A percentile compares a stretch with the other conserved stretches of the same genome.
Conservation (phyloP, 2,329 filamentous ascomycete genomes). For the Massarina eburnea region DNA sequence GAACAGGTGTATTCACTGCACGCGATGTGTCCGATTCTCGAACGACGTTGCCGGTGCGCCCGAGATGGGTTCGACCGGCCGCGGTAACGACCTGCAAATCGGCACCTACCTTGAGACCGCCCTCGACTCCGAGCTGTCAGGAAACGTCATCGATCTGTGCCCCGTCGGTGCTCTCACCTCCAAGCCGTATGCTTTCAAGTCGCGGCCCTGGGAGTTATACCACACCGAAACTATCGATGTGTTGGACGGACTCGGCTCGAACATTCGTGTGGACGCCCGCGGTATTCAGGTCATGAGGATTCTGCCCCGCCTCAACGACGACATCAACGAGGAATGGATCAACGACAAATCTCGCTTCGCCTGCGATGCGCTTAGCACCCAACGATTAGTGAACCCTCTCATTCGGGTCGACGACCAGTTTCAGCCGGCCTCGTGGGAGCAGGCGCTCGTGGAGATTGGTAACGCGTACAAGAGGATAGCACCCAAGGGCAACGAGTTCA, state of each 20-base stretch:
- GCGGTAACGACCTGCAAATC: slow-evolving; percentile 97
- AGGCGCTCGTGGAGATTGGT: slow-evolving; percentile 84
- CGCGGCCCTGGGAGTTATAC: slow-evolving; percentile 95
- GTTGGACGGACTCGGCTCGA: slow-evolving; percentile 87
- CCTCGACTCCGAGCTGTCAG: slow-evolving; percentile 91
- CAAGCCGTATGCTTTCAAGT: slow-evolving; percentile 97
- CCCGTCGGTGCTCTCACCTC: slow-evolving; percentile 95
- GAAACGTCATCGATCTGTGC: slow-evolving; percentile 97
- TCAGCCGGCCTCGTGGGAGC: slow-evolving; percentile 91
- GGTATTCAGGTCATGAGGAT: slow-evolving; percentile 96
- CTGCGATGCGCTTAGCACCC: slow-evolving; percentile 93
- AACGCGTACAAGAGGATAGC: slow-evolving; percentile 77
- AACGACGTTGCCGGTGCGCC: slow-evolving; percentile 96
- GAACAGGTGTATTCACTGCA: slow-evolving; percentile 99
- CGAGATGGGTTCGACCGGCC: slow-evolving; percentile 89
- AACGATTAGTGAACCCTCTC: slow-evolving; percentile 89
- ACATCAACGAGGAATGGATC: slow-evolving; percentile 99
- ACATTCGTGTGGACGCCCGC: slow-evolving; percentile 89
- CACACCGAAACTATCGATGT: slow-evolving; percentile 96
- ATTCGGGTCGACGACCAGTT: slow-evolving; percentile 89
- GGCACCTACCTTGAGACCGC: slow-evolving; percentile 96
- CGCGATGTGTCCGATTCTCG: slow-evolving; percentile 93
- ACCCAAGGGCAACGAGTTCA: slow-evolving; percentile 91
- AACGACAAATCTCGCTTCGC: slow-evolving; percentile 98
- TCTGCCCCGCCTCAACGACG: slow-evolving; percentile 89